These are phyloP conservation scores for Colletotrichum tabaci DNA, from an alignment of 2,329 filamentous ascomycete species.

Conservation along the genomic window DNA sequence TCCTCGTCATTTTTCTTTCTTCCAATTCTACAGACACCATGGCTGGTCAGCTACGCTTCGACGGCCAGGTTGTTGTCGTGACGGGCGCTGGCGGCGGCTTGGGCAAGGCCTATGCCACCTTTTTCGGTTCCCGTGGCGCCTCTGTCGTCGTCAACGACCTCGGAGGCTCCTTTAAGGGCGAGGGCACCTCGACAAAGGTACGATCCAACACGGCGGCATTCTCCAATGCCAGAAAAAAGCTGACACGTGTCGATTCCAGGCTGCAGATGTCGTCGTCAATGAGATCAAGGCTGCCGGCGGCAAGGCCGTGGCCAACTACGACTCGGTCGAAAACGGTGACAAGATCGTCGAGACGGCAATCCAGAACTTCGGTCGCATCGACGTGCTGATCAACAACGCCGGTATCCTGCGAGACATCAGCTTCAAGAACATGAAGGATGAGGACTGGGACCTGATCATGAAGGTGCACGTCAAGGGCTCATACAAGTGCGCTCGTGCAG, in stretches of 20 bases:
- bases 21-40: constrained; percentile 61
- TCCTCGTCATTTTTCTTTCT: not conserved
- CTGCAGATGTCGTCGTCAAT: constrained; percentile 85
- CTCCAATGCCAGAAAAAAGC: not conserved
- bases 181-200: constrained; percentile 90
- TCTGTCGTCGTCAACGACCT: constrained; percentile 98
- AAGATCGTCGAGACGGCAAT: constrained; percentile 93
- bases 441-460: constrained; percentile 96
- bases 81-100: constrained; percentile 86
- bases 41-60: constrained; percentile 81
- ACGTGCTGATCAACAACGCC: constrained; percentile 97
- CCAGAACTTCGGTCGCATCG: constrained; percentile 86
- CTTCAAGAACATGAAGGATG: constrained; percentile 99
- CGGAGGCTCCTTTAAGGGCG: constrained; percentile 92
- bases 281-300: constrained; percentile 90
- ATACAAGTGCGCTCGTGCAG: constrained; percentile 95
- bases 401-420: constrained; percentile 94
- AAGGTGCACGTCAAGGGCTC: constrained; percentile 93
- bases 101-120: constrained; percentile 86
- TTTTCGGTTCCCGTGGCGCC: constrained; percentile 92
- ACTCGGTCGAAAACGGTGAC: constrained; percentile 93
- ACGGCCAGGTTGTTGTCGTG: constrained; percentile 87
- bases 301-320: constrained; percentile 98
- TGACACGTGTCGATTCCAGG: constrained; percentile 62
- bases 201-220: constrained; percentile 44